phyloP scores from a whole-genome alignment of 2,329 filamentous ascomycete genomes.

The Cladophialophora immunda region DNA sequence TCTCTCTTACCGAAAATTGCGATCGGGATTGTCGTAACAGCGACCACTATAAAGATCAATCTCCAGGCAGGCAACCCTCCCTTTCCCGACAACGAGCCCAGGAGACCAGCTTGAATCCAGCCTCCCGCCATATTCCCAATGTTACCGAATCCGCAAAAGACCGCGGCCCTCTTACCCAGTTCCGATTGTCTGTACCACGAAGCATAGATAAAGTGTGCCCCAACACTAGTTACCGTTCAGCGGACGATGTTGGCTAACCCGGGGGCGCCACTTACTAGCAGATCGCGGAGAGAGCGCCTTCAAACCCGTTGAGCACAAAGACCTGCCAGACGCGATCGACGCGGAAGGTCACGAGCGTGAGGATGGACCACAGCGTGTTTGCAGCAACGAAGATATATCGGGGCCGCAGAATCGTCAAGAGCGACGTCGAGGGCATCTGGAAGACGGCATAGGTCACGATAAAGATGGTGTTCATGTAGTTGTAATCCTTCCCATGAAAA shows the following conservation, averaged over 20 bases:
- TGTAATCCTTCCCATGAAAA: conserved; percentile 52
- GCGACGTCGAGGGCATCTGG: conserved; percentile 56
- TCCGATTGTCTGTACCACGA: conserved; percentile 57
- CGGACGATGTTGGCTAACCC: no score
- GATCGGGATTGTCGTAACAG: conserved; percentile 53
- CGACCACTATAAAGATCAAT: conserved; percentile 56
- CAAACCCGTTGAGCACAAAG: conserved; percentile 55
- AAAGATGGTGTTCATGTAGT: conserved; percentile 51
- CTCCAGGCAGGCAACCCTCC: conserved; percentile 53
- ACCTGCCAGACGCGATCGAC: conserved; percentile 55
- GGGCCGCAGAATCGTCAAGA: conserved; percentile 49
- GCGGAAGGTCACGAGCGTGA: conserved; percentile 55
- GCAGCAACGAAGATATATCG: conserved; percentile 55
- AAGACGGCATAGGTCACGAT: conserved; percentile 55
- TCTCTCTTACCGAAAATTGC: conserved; percentile 49
- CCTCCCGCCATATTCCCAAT: conserved; percentile 56
- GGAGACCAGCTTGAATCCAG: conserved; percentile 56
- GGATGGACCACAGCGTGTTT: conserved; percentile 55
- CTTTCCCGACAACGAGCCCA: conserved; percentile 46
- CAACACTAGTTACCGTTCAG: no score
- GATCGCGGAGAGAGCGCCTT: conserved; percentile 55
- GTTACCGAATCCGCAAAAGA: conserved; percentile 55
- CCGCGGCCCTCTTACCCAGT: conserved; percentile 45
- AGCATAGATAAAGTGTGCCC: conserved; percentile 56
- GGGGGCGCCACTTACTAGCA: conserved; percentile 48